These are phyloP conservation scores for Didymella arachidicola DNA, from an alignment of 2,329 filamentous ascomycete species.

Conservation along the genomic window DNA sequence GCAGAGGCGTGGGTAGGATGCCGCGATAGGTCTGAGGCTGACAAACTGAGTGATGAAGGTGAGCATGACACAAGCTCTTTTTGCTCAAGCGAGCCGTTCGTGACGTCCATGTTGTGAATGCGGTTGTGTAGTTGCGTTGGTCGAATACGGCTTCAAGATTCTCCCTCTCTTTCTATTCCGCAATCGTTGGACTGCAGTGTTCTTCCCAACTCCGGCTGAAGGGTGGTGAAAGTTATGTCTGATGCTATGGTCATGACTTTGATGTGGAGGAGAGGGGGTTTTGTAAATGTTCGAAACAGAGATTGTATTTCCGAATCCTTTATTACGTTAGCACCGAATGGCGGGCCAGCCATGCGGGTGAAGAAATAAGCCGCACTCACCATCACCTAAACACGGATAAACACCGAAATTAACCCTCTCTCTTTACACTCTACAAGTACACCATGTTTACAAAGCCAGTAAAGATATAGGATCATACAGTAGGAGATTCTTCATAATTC, in stretches of 20 bases:
- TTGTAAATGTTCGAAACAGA: slow-evolving; percentile 3
- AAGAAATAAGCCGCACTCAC: too few species aligned
- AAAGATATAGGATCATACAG: too few species aligned
- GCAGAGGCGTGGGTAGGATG: slow-evolving; percentile 9
- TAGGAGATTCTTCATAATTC: too few species aligned
- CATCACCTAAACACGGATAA: too few species aligned
- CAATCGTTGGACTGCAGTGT: background rate
- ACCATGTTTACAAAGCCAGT: too few species aligned
- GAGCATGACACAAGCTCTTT: slow-evolving; percentile 10
- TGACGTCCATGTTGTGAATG: background rate
- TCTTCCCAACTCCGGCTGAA: background rate
- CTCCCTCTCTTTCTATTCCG: background rate
- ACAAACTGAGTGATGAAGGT: slow-evolving; percentile 3
- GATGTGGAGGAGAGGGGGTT: slow-evolving; percentile 18
- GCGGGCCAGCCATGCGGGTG: too few species aligned
- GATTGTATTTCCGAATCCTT: slow-evolving; percentile 6
- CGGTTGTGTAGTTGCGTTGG: background rate
- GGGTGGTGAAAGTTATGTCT: background rate
- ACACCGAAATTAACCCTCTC: too few species aligned
- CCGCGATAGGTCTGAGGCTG: slow-evolving; percentile 6
- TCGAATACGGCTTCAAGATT: background rate
- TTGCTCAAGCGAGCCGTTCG: slow-evolving; percentile 1
- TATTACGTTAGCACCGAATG: slow-evolving; percentile 8
- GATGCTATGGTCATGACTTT: slow-evolving; percentile 4
- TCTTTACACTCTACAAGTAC: too few species aligned